Evolutionary conservation across 495 filamentous ascomycete species (phyloP).

Genomic region (Endocarpon pusillum): DNA sequence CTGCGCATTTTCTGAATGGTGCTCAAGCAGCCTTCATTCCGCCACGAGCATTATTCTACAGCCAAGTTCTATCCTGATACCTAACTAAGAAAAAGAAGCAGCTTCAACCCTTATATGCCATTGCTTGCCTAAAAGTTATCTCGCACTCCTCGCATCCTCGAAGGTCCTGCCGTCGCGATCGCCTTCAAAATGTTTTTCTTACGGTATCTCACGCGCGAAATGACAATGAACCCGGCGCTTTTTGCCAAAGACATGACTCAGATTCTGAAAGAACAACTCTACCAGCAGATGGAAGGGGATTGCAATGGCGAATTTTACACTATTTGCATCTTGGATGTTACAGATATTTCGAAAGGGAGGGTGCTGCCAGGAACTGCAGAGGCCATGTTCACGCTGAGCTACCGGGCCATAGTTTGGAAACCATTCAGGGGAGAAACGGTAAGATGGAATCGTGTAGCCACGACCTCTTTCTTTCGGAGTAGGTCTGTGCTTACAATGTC

Average conservation of each 20-base stretch:
- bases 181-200: constrained; percentile 92
- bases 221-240: constrained; percentile 89
- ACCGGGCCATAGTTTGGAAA: constrained; percentile 90
- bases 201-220: constrained; percentile 79
- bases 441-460: constrained; percentile 19
- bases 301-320: constrained; percentile 89
- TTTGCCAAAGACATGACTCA: constrained; percentile 84
- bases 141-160: too few species aligned
- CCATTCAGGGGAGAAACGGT: constrained; percentile 95
- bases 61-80: too few species aligned
- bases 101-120: too few species aligned
- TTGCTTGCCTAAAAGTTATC: too few species aligned
- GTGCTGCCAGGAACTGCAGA: constrained; percentile 78
- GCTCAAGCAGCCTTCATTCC: too few species aligned
- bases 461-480: background rate
- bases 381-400: constrained; percentile 87
- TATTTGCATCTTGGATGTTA: constrained; percentile 88
- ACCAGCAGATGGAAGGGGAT: constrained; percentile 84
- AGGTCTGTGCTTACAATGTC: background rate
- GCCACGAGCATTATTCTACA: too few species aligned
- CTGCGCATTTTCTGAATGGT: too few species aligned
- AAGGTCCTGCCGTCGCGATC: too few species aligned
- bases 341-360: constrained; percentile 77
- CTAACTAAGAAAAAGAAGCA: too few species aligned
- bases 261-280: constrained; percentile 66